Conservation (phyloP, 2,329 filamentous ascomycete genomes). For the Amylocarpus encephaloides region DNA sequence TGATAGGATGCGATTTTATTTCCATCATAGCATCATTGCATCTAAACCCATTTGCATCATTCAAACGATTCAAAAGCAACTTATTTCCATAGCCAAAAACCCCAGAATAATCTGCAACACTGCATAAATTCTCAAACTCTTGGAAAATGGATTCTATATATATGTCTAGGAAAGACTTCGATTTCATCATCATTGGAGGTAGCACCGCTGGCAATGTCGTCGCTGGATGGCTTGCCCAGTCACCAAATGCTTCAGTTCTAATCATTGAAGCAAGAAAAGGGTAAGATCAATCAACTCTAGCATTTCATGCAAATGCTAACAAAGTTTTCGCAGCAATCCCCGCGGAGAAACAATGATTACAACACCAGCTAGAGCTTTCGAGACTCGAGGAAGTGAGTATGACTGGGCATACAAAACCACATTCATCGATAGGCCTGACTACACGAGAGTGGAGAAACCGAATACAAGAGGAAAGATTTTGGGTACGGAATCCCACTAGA, state of each 20-base stretch:
- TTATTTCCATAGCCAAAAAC: too few species aligned
- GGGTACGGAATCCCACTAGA: conserved; percentile 16
- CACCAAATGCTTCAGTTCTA: conserved; percentile 40
- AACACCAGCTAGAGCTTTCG: conserved; percentile 47
- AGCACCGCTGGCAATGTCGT: conserved; percentile 44
- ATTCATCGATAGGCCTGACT: conserved; percentile 52
- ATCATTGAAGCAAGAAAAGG: conserved; percentile 42
- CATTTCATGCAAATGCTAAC: neutral
- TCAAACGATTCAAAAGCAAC: neutral
- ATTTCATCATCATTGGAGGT: conserved; percentile 38
- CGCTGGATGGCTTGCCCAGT: conserved; percentile 46
- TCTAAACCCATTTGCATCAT: too few species aligned
- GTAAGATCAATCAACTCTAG: conserved; percentile 12
- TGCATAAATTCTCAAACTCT: neutral
- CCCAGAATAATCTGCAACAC: too few species aligned
- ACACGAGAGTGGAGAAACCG: conserved; percentile 55
- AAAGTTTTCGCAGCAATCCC: conserved; percentile 36
- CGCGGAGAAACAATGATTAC: conserved; percentile 44
- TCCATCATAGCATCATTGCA: too few species aligned
- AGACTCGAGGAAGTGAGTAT: conserved; percentile 47
- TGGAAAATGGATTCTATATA: conserved; percentile 3
- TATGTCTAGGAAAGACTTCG: conserved; percentile 26
- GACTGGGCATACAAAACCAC: conserved; percentile 59
- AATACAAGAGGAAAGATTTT: conserved; percentile 42
- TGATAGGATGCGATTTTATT: too few species aligned